These are phyloP conservation scores for Monosporascus sp. DNA, from an alignment of 2,329 filamentous ascomycete species.

Conservation along the genomic window DNA sequence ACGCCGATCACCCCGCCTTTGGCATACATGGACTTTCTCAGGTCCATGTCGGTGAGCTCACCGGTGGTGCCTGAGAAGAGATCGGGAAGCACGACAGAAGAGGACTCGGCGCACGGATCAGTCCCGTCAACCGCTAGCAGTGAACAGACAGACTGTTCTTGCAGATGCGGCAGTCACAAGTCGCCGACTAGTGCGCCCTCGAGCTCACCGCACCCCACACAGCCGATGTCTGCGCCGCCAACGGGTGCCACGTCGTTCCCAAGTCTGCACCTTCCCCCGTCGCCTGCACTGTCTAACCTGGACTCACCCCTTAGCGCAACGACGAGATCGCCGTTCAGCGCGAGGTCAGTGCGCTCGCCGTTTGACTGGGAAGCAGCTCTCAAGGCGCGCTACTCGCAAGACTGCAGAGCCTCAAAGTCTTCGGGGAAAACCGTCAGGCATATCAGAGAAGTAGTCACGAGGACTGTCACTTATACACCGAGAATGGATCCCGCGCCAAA, in stretches of 20 bases:
- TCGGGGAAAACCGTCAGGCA: slow-evolving; percentile 60
- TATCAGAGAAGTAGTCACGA: slow-evolving; percentile 87
- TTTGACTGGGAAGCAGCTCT: slow-evolving; percentile 75
- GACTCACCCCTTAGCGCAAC: slow-evolving; percentile 67
- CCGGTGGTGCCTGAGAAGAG: slow-evolving; percentile 56
- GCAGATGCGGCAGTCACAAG: slow-evolving; percentile 50
- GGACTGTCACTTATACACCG: slow-evolving; percentile 86
- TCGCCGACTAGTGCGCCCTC: slow-evolving; percentile 40
- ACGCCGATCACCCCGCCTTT: slow-evolving; percentile 88
- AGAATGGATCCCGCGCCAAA: slow-evolving; percentile 82
- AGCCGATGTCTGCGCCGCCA: slow-evolving; percentile 57
- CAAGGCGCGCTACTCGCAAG: slow-evolving; percentile 61
- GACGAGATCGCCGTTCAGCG: slow-evolving; percentile 69
- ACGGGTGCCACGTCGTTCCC: slow-evolving; percentile 57
- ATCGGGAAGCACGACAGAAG: slow-evolving; percentile 46
- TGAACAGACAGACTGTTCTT: slow-evolving; percentile 51
- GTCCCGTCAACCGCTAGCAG: slow-evolving; percentile 53
- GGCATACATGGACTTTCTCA: slow-evolving; percentile 91
- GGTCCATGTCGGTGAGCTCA: slow-evolving; percentile 71
- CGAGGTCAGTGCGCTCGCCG: slow-evolving; percentile 60
- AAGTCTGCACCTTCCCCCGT: slow-evolving; percentile 72
- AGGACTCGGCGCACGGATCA: slow-evolving; percentile 37
- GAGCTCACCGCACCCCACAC: slow-evolving; percentile 45
- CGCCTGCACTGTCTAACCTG: slow-evolving; percentile 61
- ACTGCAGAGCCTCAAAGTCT: slow-evolving; percentile 47